Evolutionary conservation across 768 basidiomycete species (phyloP).

Genomic region (Boletellus emodensis): DNA sequence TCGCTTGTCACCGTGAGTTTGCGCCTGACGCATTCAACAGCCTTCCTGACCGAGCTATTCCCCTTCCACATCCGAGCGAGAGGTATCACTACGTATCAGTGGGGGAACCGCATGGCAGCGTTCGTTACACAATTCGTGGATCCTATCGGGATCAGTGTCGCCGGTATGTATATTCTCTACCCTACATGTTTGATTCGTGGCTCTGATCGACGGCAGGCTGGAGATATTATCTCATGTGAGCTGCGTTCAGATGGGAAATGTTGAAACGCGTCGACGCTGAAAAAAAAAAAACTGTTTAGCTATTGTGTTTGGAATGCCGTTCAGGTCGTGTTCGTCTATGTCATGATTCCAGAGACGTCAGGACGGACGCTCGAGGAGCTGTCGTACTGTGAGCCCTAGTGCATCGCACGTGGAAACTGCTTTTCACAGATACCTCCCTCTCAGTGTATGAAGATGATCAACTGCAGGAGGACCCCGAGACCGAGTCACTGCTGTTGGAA

Average conservation of each 20-base stretch:
- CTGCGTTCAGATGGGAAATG: too few species aligned
- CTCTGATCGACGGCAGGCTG: conserved; percentile 6
- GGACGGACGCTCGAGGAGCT: conserved; percentile 19
- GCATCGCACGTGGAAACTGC: too few species aligned
- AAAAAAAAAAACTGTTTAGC: background rate
- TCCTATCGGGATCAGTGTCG: conserved; percentile 1
- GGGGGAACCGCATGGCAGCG: conserved; percentile 43
- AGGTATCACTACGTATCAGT: conserved; percentile 59
- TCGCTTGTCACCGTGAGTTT: too few species aligned
- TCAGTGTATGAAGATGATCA: too few species aligned
- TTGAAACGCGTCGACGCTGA: too few species aligned
- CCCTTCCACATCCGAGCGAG: conserved; percentile 58
- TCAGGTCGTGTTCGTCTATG: conserved; percentile 12
- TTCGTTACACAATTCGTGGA: conserved; percentile 4
- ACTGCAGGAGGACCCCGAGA: too few species aligned
- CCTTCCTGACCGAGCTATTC: conserved; percentile 61
- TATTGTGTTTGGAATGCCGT: conserved; percentile 18
- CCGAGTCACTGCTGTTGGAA: too few species aligned
- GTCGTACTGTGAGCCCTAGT: conserved; percentile 9
- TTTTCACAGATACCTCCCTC: too few species aligned
- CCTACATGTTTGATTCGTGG: background rate
- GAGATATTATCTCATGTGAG: conserved; percentile 16
- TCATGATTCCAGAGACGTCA: conserved; percentile 18
- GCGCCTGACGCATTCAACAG: conserved; percentile 23
- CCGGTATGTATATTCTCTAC: background rate